A percentile compares a stretch with the other conserved stretches of the same genome.
These are phyloP conservation scores for Fusarium redolens DNA, from an alignment of 2,329 filamentous ascomycete species.

Conservation along the genomic window DNA sequence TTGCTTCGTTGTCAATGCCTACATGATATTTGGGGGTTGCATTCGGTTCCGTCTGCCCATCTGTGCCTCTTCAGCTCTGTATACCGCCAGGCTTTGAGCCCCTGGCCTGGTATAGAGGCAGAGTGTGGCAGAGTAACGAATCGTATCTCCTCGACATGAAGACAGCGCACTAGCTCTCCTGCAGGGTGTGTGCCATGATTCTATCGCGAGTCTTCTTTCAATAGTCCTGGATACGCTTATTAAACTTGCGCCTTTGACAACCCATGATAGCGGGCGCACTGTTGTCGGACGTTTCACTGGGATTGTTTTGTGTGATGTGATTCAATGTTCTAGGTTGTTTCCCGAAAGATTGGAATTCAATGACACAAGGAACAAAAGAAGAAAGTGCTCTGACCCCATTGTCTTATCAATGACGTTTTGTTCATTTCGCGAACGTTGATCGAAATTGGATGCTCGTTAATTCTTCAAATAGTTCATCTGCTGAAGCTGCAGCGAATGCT, in stretches of 20 bases:
- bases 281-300: slow-evolving; percentile 24
- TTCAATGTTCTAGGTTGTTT: slow-evolving; percentile 26
- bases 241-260: not conserved
- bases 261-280: slow-evolving; percentile 17
- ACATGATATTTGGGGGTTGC: slow-evolving; percentile 5
- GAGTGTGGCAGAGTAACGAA: slow-evolving; percentile 29
- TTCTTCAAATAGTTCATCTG: slow-evolving; percentile 3
- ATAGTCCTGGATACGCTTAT: not conserved
- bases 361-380: slow-evolving; percentile 10
- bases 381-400: slow-evolving; percentile 28
- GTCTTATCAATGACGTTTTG: slow-evolving; percentile 31
- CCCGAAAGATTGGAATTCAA: slow-evolving; percentile 23
- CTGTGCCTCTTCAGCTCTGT: slow-evolving; percentile 35
- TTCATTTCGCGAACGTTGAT: slow-evolving; percentile 36
- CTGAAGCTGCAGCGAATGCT: slow-evolving; percentile 3
- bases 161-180: slow-evolving; percentile 4
- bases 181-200: slow-evolving; percentile 21
- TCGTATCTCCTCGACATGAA: slow-evolving; percentile 21
- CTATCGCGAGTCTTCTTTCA: not conserved
- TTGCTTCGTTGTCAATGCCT: slow-evolving; percentile 30
- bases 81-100: slow-evolving; percentile 32
- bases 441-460: slow-evolving; percentile 23
- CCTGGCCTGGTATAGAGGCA: slow-evolving; percentile 11
- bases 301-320: slow-evolving; percentile 5
- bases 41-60: slow-evolving; percentile 22